Evolutionary conservation across 2,329 filamentous ascomycete genomes (phyloP), one percentile per base, ranked within the genome.

Genomic region (Sclerotinia trifoliorum): DNA sequence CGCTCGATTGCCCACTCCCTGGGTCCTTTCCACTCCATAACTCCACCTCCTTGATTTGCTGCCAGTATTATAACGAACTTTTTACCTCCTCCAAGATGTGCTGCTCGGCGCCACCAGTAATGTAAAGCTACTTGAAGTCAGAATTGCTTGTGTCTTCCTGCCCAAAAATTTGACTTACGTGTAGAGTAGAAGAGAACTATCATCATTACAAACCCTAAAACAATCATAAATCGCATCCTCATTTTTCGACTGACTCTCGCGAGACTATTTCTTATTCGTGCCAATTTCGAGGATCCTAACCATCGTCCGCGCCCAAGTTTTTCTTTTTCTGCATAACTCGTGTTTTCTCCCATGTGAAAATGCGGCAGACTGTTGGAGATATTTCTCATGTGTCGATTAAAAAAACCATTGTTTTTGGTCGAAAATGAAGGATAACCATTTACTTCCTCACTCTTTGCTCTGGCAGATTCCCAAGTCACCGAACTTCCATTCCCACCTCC

Each of bases 1-100:
- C 95, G 86, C 81, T 99, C 95, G 75, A 98, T 96, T 0, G 95
- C 95, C 95, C 95, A 99, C 81, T 99, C 95, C 70, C 94, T 87
- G 26, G 94, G 91, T 0, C 94, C 94, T 80, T 99, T 99, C 94
- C 93, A 97, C 77, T 97, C 94, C 93, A 98, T 98, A 10, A 99
- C 95, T 75, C 95, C 95, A 69, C 95, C 95, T 61, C 95, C 95
- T 71, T 96, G 86, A 77, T 99, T 99, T 67, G 95, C 94, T 32
- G 91, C 94, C 26, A 98, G 83, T 71, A 99, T 93, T 66, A 99
- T 90, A 72, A 99, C 95, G 77, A 91, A 94, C 76, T 97, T 98
- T 77, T 90, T 89, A 26, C 95, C 95, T 61, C 92, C 92, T 63
- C 94, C 94, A 4, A 96, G 83, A 80, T 85, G 85, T 48, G 88